phyloP scores from a whole-genome alignment of 73 alveolate species.

The Durusdinium trenchii region DNA sequence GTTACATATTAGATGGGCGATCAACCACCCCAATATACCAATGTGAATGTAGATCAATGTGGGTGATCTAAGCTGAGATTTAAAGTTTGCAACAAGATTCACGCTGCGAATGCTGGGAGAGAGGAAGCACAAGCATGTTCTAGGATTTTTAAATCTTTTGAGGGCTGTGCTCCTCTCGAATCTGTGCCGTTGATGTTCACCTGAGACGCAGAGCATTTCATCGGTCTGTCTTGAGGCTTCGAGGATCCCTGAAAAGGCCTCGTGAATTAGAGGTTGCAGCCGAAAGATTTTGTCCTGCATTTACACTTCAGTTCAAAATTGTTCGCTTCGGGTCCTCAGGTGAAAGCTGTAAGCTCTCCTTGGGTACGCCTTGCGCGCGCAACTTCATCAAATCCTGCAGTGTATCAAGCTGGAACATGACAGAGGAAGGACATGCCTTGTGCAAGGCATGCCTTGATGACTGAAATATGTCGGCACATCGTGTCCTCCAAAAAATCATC shows the following conservation, averaged over 20 bases:
- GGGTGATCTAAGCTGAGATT: too few relatives aligned
- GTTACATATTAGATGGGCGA: too few relatives aligned
- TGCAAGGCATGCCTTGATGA: neutral
- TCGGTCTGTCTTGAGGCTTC: neutral
- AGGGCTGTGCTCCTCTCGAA: conserved; percentile 74
- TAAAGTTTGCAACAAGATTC: too few relatives aligned
- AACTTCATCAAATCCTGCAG: conserved; percentile 55
- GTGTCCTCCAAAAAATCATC: conserved; percentile 52
- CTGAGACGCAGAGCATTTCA: neutral
- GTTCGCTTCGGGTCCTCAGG: neutral
- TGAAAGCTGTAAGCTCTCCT: neutral
- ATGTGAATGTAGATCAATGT: too few relatives aligned
- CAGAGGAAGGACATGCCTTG: neutral
- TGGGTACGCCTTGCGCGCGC: conserved; percentile 94
- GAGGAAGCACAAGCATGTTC: too few relatives aligned
- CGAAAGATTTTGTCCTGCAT: conserved; percentile 24
- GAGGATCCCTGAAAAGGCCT: neutral
- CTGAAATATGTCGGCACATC: neutral
- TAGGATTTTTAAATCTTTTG: too few relatives aligned
- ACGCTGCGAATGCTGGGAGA: too few relatives aligned
- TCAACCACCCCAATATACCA: too few relatives aligned
- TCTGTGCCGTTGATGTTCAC: conserved; percentile 54
- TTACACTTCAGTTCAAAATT: neutral
- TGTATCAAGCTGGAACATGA: neutral
- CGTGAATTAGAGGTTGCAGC: conserved; percentile 41